Conservation (phyloP, 2,329 filamentous ascomycete genomes). For the Trematosphaeria pertusa region DNA sequence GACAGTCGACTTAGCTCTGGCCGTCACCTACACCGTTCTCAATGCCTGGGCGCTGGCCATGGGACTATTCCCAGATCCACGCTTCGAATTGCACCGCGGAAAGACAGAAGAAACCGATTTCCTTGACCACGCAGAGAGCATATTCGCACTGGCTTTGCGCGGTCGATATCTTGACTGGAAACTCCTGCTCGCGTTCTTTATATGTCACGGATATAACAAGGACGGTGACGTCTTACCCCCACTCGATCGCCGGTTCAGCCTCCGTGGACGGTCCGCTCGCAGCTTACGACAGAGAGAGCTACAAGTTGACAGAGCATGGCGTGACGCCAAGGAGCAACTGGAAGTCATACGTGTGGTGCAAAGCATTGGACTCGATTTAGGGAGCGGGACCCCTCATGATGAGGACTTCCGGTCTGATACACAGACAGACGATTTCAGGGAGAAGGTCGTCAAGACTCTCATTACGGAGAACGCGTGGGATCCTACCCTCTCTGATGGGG, state of each 20-base stretch:
- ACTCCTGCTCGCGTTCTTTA: conserved; percentile 17
- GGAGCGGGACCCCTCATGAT: no score
- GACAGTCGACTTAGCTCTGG: background rate
- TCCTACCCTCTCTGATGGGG: background rate
- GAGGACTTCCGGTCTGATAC: background rate
- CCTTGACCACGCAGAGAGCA: background rate
- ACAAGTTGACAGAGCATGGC: no score
- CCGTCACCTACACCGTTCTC: conserved; percentile 13
- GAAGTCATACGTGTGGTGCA: no score
- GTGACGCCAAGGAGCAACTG: background rate
- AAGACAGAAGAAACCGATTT: background rate
- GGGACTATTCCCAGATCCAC: conserved; percentile 15
- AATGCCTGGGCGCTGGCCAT: conserved; percentile 28
- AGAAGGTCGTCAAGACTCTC: background rate
- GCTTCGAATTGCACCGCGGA: conserved; percentile 4
- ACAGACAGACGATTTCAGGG: conserved; percentile 1
- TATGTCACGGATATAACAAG: conserved; percentile 11
- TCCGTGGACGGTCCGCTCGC: conserved; percentile 1
- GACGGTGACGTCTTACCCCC: background rate
- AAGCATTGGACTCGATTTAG: no score
- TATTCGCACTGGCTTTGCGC: conserved; percentile 11
- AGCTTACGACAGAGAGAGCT: background rate
- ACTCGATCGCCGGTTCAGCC: conserved; percentile 11
- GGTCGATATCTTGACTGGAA: conserved; percentile 17
- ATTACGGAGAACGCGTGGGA: background rate